Percentiles rank a stretch among this genome's conserved stretches.
These are phyloP conservation scores for Ustilago esculenta DNA, from an alignment of 1,284 basidiomycete genomes.

Conservation along the genomic window DNA sequence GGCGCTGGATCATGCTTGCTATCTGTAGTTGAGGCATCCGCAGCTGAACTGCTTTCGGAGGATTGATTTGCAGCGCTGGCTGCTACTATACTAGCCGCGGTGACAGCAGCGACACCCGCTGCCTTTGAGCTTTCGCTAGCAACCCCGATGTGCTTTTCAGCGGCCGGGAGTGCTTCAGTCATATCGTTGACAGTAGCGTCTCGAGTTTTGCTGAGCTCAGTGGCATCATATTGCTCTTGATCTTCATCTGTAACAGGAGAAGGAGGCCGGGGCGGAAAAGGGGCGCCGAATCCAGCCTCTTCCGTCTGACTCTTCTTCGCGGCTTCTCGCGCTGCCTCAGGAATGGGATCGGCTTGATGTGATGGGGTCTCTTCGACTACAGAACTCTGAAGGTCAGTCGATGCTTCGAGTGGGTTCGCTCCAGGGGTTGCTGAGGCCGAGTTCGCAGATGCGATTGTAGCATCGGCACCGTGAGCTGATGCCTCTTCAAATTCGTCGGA, in stretches of 20 bases:
- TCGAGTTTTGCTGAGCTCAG: not conserved
- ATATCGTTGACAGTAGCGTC: not conserved
- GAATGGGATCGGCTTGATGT: slow-evolving; percentile 50
- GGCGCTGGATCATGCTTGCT: slow-evolving; percentile 5
- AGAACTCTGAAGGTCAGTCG: slow-evolving; percentile 16
- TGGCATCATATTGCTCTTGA: slow-evolving; percentile 8
- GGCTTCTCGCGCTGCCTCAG: slow-evolving; percentile 34
- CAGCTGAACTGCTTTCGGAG: no score
- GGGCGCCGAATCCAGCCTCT: slow-evolving; percentile 38
- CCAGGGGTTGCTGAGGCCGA: slow-evolving; percentile 19
- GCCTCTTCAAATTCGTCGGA: slow-evolving; percentile 54
- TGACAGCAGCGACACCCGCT: no score
- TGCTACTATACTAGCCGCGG: slow-evolving; percentile 5
- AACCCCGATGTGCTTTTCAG: no score
- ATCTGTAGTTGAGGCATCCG: slow-evolving; percentile 3
- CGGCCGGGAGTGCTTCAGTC: not conserved
- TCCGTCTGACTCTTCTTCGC: slow-evolving; percentile 38
- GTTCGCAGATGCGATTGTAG: slow-evolving; percentile 31
- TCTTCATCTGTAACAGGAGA: slow-evolving; percentile 23
- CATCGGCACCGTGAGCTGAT: slow-evolving; percentile 12
- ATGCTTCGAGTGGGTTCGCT: slow-evolving; percentile 23
- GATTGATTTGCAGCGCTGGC: no score
- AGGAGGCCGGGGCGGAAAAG: slow-evolving; percentile 38
- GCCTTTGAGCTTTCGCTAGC: not conserved
- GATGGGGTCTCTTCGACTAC: slow-evolving; percentile 30